Conservation (phyloP, 257 asterid species). For the Salvia splendens region DNA sequence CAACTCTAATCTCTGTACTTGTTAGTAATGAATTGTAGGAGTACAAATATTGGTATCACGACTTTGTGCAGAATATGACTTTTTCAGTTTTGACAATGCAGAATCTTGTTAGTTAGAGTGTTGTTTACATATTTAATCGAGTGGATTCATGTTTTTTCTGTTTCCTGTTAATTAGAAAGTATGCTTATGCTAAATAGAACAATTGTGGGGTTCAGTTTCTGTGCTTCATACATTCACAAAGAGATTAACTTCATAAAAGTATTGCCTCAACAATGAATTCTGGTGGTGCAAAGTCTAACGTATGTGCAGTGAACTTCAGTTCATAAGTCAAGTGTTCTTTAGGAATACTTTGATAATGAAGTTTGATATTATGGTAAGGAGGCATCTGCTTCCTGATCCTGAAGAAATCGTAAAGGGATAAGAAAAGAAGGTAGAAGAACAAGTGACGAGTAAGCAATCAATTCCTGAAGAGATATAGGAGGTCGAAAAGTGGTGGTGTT, state of each 20-base stretch:
- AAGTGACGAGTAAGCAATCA: background rate
- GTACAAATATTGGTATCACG: background rate
- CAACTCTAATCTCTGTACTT: background rate
- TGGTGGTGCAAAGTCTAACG: background rate
- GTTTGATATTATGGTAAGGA: background rate
- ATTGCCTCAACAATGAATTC: background rate
- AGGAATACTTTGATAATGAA: background rate
- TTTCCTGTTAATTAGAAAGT: background rate
- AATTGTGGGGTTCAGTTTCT: background rate
- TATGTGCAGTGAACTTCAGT: constrained; percentile 10
- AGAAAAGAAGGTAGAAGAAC: background rate
- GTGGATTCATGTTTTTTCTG: background rate
- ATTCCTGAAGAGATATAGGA: too few species aligned
- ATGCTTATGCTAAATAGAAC: background rate
- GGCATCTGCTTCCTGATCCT: background rate
- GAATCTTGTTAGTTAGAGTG: background rate
- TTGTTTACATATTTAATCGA: background rate
- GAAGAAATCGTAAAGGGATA: too few species aligned
- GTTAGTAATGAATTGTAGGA: background rate
- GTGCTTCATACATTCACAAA: background rate
- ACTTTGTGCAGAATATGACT: background rate
- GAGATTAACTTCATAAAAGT: background rate
- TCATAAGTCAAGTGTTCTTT: constrained; percentile 6
- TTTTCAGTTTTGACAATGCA: background rate
- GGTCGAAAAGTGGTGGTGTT: too few species aligned